phyloP scores from a whole-genome alignment of 179 eudicot species.

The Spinacia oleracea region DNA sequence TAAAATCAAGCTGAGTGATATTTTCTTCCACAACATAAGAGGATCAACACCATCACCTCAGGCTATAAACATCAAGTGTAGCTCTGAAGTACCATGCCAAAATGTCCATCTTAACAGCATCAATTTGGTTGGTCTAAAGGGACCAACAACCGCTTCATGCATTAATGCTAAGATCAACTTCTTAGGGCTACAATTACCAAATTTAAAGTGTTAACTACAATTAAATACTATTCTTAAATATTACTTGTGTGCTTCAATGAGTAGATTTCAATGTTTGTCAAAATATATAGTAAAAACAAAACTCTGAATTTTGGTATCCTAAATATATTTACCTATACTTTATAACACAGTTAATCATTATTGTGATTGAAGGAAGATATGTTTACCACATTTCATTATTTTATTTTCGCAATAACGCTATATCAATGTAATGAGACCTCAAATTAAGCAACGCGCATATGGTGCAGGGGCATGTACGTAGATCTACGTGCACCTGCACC shows the following conservation, averaged over 20 bases:
- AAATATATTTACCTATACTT: too few species aligned
- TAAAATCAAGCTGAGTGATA: conserved; percentile 50
- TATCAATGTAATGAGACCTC: too few species aligned
- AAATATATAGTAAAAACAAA: too few species aligned
- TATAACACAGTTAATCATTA: too few species aligned
- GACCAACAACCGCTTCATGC: conserved; percentile 37
- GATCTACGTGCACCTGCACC: too few species aligned
- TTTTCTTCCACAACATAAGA: conserved; percentile 44
- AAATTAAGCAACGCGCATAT: too few species aligned
- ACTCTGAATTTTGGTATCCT: too few species aligned
- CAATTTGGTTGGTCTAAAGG: conserved; percentile 29
- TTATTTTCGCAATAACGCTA: too few species aligned
- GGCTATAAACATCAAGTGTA: conserved; percentile 50
- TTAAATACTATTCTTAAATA: background rate
- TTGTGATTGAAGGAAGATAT: too few species aligned
- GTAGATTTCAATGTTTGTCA: background rate
- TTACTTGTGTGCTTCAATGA: too few species aligned
- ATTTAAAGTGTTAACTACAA: conserved; percentile 23
- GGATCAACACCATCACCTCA: conserved; percentile 49
- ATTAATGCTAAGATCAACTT: conserved; percentile 40
- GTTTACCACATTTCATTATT: too few species aligned
- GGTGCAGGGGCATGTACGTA: too few species aligned
- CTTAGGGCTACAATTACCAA: conserved; percentile 43
- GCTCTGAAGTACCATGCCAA: conserved; percentile 53
- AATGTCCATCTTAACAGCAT: conserved; percentile 46